phyloP scores from a whole-genome alignment of 768 basidiomycete species.

The Cystofilobasidium capitatum region DNA sequence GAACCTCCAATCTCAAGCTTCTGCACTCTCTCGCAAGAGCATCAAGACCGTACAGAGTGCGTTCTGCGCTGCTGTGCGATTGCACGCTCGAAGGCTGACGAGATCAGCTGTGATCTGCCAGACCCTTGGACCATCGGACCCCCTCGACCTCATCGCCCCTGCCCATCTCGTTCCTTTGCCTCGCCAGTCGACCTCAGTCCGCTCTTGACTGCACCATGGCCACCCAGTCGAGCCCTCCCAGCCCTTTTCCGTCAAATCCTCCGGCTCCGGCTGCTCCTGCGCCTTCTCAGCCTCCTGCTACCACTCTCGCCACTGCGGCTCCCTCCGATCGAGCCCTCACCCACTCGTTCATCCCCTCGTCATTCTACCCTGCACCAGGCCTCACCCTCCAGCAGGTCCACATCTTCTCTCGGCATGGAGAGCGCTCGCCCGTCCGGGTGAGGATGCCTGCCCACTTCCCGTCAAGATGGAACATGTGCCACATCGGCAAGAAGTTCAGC shows the following conservation, averaged over 20 bases:
- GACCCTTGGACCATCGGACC: too few relatives aligned
- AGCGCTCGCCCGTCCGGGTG: slow-evolving; percentile 59
- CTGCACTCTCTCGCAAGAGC: too few relatives aligned
- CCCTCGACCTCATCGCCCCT: neutral
- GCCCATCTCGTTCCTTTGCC: neutral
- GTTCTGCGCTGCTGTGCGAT: too few relatives aligned
- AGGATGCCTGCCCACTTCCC: slow-evolving; percentile 25
- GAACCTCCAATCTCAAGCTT: too few relatives aligned
- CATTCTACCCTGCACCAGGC: slow-evolving; percentile 2
- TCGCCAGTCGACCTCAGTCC: neutral
- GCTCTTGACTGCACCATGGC: neutral
- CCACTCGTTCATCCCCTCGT: neutral
- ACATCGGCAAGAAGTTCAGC: slow-evolving; percentile 31
- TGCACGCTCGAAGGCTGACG: too few relatives aligned
- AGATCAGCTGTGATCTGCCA: too few relatives aligned
- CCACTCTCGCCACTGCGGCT: too few relatives aligned
- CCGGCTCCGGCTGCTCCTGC: neutral
- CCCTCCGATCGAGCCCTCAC: neutral
- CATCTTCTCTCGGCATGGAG: slow-evolving; percentile 65
- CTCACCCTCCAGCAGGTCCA: slow-evolving; percentile 45
- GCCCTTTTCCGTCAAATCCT: neutral
- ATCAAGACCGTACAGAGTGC: too few relatives aligned
- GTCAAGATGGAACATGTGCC: slow-evolving; percentile 48
- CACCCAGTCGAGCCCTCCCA: neutral
- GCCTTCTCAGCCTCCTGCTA: neutral